phyloP scores from a whole-genome alignment of 371 early-diverging fungal genomes.

The Aphelidium insulamus region DNA sequence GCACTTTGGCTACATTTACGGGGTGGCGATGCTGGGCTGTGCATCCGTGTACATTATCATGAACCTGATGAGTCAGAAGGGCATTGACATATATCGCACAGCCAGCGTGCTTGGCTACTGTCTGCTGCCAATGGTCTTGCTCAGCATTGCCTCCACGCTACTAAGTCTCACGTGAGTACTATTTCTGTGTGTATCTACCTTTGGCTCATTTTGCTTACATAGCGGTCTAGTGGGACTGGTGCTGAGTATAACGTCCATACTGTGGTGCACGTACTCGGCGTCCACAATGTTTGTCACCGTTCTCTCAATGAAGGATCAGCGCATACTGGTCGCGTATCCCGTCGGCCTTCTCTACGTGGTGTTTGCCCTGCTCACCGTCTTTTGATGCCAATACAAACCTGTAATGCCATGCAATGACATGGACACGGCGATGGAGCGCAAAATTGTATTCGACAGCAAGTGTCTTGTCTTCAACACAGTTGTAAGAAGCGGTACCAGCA shows the following conservation, averaged over 20 bases:
- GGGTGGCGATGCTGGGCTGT: constrained; percentile 76
- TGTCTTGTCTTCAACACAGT: no score
- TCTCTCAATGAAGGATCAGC: constrained; percentile 72
- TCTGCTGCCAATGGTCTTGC: constrained; percentile 76
- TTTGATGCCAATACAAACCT: no score
- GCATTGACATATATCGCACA: constrained; percentile 64
- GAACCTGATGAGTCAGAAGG: constrained; percentile 78
- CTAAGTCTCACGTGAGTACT: constrained; percentile 6
- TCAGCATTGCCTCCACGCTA: constrained; percentile 32
- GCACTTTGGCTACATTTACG: constrained; percentile 94
- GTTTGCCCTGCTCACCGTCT: constrained; percentile 85
- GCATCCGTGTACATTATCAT: constrained; percentile 61
- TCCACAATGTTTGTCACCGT: constrained; percentile 89
- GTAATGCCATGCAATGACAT: no score
- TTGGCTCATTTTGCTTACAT: constrained; percentile 1
- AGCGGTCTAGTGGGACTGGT: constrained; percentile 30
- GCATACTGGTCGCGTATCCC: constrained; percentile 86
- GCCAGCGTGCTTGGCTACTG: constrained; percentile 93
- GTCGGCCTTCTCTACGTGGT: constrained; percentile 77
- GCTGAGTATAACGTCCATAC: constrained; percentile 38
- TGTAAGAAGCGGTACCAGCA: no score
- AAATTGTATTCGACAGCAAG: no score
- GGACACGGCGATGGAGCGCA: no score
- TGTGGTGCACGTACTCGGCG: constrained; percentile 87
- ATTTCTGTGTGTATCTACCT: constrained; percentile 2